phyloP scores from a whole-genome alignment of 2,329 filamentous ascomycete genomes.

The Monosporascus sp. region DNA sequence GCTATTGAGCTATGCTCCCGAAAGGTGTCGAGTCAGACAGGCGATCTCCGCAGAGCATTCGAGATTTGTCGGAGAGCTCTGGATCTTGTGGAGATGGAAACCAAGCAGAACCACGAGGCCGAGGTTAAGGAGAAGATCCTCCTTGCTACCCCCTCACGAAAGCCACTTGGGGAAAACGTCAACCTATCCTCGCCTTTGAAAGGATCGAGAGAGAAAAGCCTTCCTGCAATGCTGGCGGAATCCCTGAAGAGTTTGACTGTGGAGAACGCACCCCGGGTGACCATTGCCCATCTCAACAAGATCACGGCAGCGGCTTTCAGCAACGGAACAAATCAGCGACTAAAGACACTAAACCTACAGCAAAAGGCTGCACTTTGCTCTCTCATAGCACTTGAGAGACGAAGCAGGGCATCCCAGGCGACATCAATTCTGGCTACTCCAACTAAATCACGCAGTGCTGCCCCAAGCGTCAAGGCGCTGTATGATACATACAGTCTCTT shows the following conservation, averaged over 20 bases:
- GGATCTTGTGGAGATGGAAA: slow-evolving; percentile 83
- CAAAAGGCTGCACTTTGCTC: slow-evolving; percentile 94
- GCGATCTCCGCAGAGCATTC: slow-evolving; percentile 90
- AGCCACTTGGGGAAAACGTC: slow-evolving; percentile 72
- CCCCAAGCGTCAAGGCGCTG: slow-evolving; percentile 76
- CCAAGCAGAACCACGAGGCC: slow-evolving; percentile 65
- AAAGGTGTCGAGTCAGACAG: slow-evolving; percentile 90
- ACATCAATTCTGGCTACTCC: slow-evolving; percentile 44
- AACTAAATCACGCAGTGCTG: slow-evolving; percentile 54
- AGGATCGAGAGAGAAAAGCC: slow-evolving; percentile 33
- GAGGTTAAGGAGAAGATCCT: slow-evolving; percentile 51
- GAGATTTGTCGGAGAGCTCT: slow-evolving; percentile 88
- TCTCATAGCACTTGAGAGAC: slow-evolving; percentile 79
- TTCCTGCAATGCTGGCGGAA: slow-evolving; percentile 42
- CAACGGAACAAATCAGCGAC: slow-evolving; percentile 78
- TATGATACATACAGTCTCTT: slow-evolving; percentile 79
- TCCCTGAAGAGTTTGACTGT: slow-evolving; percentile 61
- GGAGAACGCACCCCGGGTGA: slow-evolving; percentile 80
- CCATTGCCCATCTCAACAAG: slow-evolving; percentile 85
- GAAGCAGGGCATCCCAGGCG: slow-evolving; percentile 50
- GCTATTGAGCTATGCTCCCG: slow-evolving; percentile 91
- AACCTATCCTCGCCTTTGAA: slow-evolving; percentile 59
- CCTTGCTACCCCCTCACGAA: slow-evolving; percentile 64
- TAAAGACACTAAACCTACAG: slow-evolving; percentile 86
- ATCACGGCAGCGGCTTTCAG: slow-evolving; percentile 86